Evolutionary conservation across 441 rosid genomes (phyloP).

Genomic region (Heliophila coronopifolia): DNA sequence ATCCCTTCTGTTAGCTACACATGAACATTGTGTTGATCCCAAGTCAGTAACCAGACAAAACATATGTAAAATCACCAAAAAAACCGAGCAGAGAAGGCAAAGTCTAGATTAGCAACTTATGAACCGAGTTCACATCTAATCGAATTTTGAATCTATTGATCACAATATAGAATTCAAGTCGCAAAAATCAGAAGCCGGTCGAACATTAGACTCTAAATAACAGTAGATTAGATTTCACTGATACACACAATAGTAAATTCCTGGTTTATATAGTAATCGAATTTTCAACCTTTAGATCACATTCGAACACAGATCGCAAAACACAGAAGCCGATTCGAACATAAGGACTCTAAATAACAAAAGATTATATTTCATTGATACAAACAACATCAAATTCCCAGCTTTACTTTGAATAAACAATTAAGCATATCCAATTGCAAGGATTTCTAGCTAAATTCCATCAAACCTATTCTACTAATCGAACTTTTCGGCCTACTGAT

Average conservation of each 20-base stretch:
- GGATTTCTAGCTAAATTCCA: too few relatives aligned
- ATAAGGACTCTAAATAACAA: background rate
- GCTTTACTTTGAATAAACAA: too few relatives aligned
- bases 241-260: background rate
- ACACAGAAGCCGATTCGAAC: background rate
- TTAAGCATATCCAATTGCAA: too few relatives aligned
- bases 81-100: background rate
- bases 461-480: too few relatives aligned
- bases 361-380: background rate
- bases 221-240: background rate
- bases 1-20: conserved; percentile 82
- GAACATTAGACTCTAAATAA: background rate
- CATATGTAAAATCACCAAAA: background rate
- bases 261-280: too few relatives aligned
- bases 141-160: background rate
- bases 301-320: background rate
- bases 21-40: conserved; percentile 10
- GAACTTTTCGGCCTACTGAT: too few relatives aligned
- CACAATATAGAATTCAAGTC: background rate
- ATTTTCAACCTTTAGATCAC: background rate
- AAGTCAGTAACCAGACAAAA: background rate
- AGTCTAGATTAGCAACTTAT: background rate
- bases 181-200: background rate
- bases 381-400: background rate
- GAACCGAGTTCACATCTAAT: background rate